Conservation (phyloP, 192 early-diverging fungal species). For the Mortierella antarctica region DNA sequence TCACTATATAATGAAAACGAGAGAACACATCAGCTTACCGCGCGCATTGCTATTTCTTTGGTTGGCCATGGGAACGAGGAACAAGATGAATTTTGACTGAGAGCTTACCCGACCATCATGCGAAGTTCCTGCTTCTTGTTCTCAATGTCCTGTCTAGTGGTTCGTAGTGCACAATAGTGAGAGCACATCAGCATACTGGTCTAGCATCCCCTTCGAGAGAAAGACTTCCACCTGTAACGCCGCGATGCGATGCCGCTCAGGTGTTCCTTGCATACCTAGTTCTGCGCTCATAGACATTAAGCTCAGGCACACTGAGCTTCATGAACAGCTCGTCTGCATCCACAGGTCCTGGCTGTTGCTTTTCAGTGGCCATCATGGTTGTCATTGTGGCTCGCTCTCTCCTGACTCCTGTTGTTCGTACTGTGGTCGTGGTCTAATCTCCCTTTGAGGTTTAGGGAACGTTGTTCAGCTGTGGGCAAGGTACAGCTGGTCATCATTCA, state of each 20-base stretch:
- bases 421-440: too few relatives aligned
- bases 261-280: conserved; percentile 47
- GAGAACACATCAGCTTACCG: neutral
- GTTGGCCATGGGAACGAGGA: neutral
- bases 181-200: neutral
- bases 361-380: conserved; percentile 4
- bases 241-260: neutral
- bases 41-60: neutral
- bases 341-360: conserved; percentile 4
- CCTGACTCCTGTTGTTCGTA: neutral
- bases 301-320: conserved; percentile 58
- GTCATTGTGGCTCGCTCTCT: conserved; percentile 4
- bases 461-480: neutral
- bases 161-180: neutral
- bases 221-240: neutral
- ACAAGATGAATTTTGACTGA: too few relatives aligned
- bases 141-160: conserved; percentile 77
- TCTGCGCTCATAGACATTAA: conserved; percentile 55
- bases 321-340: conserved; percentile 57
- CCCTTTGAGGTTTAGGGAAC: too few relatives aligned
- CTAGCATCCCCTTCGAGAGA: neutral
- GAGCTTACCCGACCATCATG: conserved; percentile 84
- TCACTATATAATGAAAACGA: conserved; percentile 62
- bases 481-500: neutral
- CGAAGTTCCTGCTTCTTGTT: conserved; percentile 84